These are phyloP conservation scores for Pseudozyma tsukubaensis DNA, from an alignment of 1,284 basidiomycete species.

Conservation along the genomic window DNA sequence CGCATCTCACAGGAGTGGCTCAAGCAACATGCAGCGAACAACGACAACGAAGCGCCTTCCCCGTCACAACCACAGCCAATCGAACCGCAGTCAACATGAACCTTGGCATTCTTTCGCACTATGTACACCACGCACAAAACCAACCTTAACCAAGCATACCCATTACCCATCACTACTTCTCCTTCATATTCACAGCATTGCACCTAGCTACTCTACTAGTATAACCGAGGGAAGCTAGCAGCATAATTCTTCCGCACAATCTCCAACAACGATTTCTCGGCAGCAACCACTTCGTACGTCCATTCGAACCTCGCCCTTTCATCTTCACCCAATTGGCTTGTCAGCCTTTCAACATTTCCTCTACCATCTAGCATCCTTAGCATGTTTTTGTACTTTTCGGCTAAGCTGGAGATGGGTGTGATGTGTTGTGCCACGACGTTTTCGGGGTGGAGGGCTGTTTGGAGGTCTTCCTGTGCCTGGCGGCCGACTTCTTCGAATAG, in stretches of 20 bases:
- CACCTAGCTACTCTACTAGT: not conserved
- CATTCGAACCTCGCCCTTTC: constrained; percentile 1
- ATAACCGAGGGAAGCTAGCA: not conserved
- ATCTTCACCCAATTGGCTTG: not conserved
- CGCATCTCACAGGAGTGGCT: constrained; percentile 39
- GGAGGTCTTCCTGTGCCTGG: not conserved
- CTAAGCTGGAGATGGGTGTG: not conserved
- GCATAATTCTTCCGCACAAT: constrained; percentile 4
- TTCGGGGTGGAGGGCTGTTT: constrained; percentile 17
- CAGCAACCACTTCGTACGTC: not conserved
- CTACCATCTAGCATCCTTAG: not conserved
- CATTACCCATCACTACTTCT: no score
- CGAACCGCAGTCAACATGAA: not conserved
- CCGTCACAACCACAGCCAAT: not conserved
- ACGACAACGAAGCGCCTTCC: not conserved
- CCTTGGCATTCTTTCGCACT: not conserved
- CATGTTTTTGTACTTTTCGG: not conserved
- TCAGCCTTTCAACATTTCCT: not conserved
- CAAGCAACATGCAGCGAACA: constrained; percentile 18
- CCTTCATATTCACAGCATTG: no score
- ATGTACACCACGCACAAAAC: no score
- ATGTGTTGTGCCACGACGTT: constrained; percentile 15
- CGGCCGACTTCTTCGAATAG: not conserved
- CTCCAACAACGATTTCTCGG: constrained; percentile 5
- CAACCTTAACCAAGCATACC: not conserved